phyloP scores from a whole-genome alignment of 31 red algal species.

The Odonthalia washingtoniensis region DNA sequence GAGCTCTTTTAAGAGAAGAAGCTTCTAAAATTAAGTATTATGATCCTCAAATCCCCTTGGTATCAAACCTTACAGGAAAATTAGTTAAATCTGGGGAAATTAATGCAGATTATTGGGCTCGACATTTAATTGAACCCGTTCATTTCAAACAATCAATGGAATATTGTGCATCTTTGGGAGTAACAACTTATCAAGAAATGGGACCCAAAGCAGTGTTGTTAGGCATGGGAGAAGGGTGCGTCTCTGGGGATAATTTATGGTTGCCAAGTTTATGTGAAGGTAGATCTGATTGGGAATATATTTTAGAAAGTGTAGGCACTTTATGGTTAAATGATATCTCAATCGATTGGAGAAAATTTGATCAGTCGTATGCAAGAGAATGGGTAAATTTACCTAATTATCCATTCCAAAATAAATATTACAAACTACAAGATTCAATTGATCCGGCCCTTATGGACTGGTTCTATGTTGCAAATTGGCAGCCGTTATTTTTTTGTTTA shows the following conservation, averaged over 20 bases:
- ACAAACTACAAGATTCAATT: no score
- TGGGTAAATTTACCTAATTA: no score
- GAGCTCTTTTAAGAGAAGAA: background rate
- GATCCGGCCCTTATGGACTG: no score
- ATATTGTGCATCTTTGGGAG: background rate
- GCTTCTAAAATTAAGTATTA: background rate
- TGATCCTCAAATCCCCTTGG: background rate
- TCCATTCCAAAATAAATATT: no score
- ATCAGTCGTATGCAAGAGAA: no score
- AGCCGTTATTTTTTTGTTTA: no score
- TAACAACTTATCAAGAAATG: background rate
- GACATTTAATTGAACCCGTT: slow-evolving; percentile 2
- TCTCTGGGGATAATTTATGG: background rate
- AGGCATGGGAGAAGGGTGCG: background rate
- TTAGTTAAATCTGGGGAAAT: background rate
- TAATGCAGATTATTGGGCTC: slow-evolving; percentile 4
- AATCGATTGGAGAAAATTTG: no score
- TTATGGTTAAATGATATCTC: no score
- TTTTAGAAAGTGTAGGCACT: no score
- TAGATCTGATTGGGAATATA: no score
- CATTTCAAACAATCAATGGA: slow-evolving; percentile 17
- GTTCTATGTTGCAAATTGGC: no score
- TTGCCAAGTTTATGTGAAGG: no score
- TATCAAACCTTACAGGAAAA: slow-evolving; percentile 32
- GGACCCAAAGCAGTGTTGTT: background rate